phyloP scores from a whole-genome alignment of 345 rosid genomes.

The Turritis glabra region DNA sequence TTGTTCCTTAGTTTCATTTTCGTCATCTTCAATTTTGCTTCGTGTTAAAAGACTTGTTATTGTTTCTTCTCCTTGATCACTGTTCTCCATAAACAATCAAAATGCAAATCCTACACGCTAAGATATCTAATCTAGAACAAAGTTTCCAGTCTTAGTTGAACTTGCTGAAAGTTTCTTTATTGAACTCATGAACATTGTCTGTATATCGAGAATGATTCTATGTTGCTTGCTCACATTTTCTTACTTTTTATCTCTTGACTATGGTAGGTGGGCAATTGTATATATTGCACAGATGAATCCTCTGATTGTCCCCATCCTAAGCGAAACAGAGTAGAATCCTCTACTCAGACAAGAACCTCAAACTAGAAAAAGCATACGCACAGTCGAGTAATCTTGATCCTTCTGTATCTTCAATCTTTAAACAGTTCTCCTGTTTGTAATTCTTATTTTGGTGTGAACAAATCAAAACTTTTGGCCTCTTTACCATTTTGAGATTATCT shows the following conservation, averaged over 20 bases:
- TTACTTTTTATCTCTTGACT: slow-evolving; percentile 14
- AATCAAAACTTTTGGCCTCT: slow-evolving; percentile 21
- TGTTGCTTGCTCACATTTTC: background rate
- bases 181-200: background rate
- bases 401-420: slow-evolving; percentile 37
- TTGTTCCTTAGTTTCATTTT: background rate
- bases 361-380: slow-evolving; percentile 32
- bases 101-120: background rate
- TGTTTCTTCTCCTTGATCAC: background rate
- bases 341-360: slow-evolving; percentile 23
- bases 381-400: slow-evolving; percentile 19
- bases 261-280: slow-evolving; percentile 94
- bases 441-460: slow-evolving; percentile 30
- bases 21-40: background rate
- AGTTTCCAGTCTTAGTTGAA: background rate
- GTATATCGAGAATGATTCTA: background rate
- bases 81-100: background rate
- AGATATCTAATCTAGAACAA: background rate
- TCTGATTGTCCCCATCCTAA: slow-evolving; percentile 88
- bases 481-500: slow-evolving; percentile 19
- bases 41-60: background rate
- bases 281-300: slow-evolving; percentile 98
- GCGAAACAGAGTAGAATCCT: slow-evolving; percentile 65
- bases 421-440: slow-evolving; percentile 41
- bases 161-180: background rate